phyloP scores from a whole-genome alignment of 2,329 filamentous ascomycete species.

The Pleomassaria siparia region DNA sequence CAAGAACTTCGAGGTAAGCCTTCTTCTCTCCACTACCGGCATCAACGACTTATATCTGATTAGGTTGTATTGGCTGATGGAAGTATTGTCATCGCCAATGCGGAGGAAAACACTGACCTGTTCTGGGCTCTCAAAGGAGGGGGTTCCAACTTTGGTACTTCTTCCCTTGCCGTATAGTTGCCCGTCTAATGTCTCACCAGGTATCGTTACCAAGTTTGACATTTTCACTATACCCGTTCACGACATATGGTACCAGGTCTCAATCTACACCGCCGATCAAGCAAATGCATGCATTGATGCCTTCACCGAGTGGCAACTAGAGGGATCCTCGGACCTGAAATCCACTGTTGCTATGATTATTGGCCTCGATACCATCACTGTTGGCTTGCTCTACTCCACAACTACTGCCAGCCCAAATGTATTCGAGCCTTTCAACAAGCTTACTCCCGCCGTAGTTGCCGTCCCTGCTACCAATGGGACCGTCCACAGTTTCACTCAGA shows the following conservation, averaged over 20 bases:
- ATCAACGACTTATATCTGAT: not conserved
- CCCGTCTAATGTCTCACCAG: not conserved
- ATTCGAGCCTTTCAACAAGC: conserved; percentile 7
- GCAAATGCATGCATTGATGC: conserved; percentile 6
- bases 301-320: conserved; percentile 2
- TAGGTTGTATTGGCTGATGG: conserved; percentile 40
- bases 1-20: conserved; percentile 18
- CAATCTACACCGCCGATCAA: conserved; percentile 7
- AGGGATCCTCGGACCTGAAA: conserved; percentile 6
- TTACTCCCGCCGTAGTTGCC: conserved; percentile 2
- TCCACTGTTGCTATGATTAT: conserved; percentile 10
- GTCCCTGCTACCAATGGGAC: conserved; percentile 8
- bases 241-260: conserved; percentile 5
- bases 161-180: not conserved
- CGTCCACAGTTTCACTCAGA: conserved; percentile 5
- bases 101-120: conserved; percentile 32
- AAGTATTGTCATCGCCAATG: conserved; percentile 38
- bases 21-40: not conserved
- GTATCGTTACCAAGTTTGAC: conserved; percentile 12
- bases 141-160: conserved; percentile 42
- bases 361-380: conserved; percentile 3
- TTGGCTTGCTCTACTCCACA: conserved; percentile 9
- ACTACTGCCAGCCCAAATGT: conserved; percentile 1
- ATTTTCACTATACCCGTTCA: conserved; percentile 7
- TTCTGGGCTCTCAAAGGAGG: conserved; percentile 44